These are phyloP conservation scores for Zygotorulaspora sp. DNA, from an alignment of 805 yeast genomes.

Conservation along the genomic window DNA sequence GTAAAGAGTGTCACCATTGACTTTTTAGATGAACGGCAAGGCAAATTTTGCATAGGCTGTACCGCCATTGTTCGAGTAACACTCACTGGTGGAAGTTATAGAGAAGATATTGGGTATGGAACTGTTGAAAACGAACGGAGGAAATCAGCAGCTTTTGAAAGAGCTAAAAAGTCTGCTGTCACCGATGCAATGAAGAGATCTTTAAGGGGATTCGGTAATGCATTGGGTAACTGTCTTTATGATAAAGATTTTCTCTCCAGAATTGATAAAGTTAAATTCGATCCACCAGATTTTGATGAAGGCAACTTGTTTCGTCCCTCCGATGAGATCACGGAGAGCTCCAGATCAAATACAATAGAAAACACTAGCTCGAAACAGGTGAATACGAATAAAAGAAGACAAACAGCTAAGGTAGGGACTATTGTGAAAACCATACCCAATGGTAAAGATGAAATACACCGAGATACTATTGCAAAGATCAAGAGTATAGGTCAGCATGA, in stretches of 20 bases:
- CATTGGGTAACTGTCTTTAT: conserved; percentile 78
- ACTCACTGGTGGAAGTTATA: conserved; percentile 68
- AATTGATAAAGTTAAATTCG: conserved; percentile 41
- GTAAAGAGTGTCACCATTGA: conserved; percentile 62
- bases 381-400: conserved; percentile 25
- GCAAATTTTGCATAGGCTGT: conserved; percentile 58
- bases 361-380: conserved; percentile 9
- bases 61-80: conserved; percentile 72
- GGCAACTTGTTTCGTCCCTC: conserved; percentile 38
- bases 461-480: conserved; percentile 7
- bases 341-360: conserved; percentile 29
- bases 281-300: conserved; percentile 45
- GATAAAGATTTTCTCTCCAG: conserved; percentile 59
- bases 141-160: conserved; percentile 74
- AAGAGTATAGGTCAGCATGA: conserved; percentile 2
- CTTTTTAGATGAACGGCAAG: conserved; percentile 60
- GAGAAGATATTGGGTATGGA: conserved; percentile 86
- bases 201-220: conserved; percentile 75
- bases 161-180: conserved; percentile 77
- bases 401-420: conserved; percentile 17
- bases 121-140: conserved; percentile 68
- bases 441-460: conserved; percentile 1
- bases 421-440: background rate
- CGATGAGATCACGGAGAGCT: conserved; percentile 32
- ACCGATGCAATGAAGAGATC: conserved; percentile 81